Base-by-base conservation (phyloP, 1,139 yeast species). In the Meyerozyma smithsonii region DNA sequence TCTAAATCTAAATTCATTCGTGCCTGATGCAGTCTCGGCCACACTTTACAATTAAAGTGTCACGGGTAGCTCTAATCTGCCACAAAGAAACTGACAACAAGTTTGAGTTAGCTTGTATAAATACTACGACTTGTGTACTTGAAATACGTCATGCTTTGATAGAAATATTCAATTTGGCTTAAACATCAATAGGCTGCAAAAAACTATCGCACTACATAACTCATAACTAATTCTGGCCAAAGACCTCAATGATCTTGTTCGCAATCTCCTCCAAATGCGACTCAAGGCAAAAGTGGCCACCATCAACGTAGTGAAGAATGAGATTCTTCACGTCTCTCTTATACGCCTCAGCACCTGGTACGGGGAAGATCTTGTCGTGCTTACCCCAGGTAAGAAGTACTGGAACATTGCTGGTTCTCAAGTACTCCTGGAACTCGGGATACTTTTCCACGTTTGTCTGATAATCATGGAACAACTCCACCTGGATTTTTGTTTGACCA, bases 371-470 rank as follows among this genome's bases (percentile, higher is more conserved):
- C 15, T 36, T 36, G 43, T 70, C 76, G 39, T 68, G 64, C 37
- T 59, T 56, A n/a, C 76, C 76, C 76, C 76, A 70, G 16, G 52
- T 48, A 4, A 59, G 60, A 34, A 71, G 53, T 14, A 68, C 52
- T 3, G 75, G 75, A 12, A 66, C 55, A 35, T 62, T 47, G 2
- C 64, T 44, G 4, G 47, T 41, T 38, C 65, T 54, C 39, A 71
- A 57, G 42, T 48, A 66, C 34, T 59, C 39, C 24, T 69, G 74
- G 47, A 69, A 62, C 36, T 55, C 37, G 0, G 73, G 72, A 43
- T 69, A 67, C 38, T 60, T 40, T 12, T 40, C 44, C 18, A 66
- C 50, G 39, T 69, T 69, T 17, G 42, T 57, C 36, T 55, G 44
- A 46, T 71, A 71, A 42, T 69, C 72, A 39, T 51, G 45, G 44